Base-by-base conservation (phyloP, 2,329 filamentous ascomycete genomes). In the Alternaria hordeiaustralica region DNA sequence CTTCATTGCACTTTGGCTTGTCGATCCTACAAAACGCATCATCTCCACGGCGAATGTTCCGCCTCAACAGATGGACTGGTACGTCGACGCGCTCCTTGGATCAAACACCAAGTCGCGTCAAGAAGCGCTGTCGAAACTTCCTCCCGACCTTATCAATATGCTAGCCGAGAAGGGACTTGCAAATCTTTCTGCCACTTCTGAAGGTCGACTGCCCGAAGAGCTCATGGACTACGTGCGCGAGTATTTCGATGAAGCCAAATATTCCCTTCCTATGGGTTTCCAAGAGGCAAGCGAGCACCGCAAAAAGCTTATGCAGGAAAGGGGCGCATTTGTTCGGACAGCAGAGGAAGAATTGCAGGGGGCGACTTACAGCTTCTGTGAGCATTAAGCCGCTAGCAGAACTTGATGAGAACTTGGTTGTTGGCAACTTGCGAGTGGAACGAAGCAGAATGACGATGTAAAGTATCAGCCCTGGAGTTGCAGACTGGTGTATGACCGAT, bases 1-100 rank as follows among this genome's bases (percentile, higher is more conserved):
- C 66, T 85, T 89, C 58, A 76, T 90, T 0, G 85, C 85, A 0
- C 79, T 90, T 43, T 90, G 85, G 72, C 81, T 90, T 2, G 84
- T 90, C 3, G 87, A 90, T 66, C 88, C 88, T 0, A 71, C 83
- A 28, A 69, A 78, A 6, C 82, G 82, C 7, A 81, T 90, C 53
- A 80, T 87, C 10, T 88, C 79, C 3, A 86, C 84, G 0, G 80
- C 81, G 0, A 85, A 87, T 60, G 80, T 87, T 0, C 84, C 85
- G 2, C 84, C 84, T 3, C 85, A 87, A 69, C 82, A 82, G 61
- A 71, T 79, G 23, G 76, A 82, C 3, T 87, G 85, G 85, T 82
- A 78, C 74, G 58, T 43, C 10, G 67, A 71, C 3, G 54, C 65
- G 6, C 10, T 69, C 4, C 53, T 73, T 11, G 66, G 68, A 6